Evolutionary conservation across 495 filamentous ascomycete species (phyloP).

Genomic region (Penicillium egyptiacum): DNA sequence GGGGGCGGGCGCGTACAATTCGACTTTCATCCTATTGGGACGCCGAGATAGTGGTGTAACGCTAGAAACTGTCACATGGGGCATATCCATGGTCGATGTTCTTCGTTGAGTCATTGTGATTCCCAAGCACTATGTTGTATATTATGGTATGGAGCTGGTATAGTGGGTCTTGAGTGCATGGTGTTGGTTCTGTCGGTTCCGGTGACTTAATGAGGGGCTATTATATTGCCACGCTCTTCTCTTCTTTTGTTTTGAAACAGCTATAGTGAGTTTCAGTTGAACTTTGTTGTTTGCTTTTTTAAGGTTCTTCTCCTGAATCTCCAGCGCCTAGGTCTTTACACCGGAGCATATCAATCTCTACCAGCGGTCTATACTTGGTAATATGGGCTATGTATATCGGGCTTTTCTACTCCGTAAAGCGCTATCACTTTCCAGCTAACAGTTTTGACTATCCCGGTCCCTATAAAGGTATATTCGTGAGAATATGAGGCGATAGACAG

Average conservation of each 20-base stretch:
- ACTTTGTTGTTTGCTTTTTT: background rate
- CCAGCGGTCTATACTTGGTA: background rate
- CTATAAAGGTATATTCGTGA: background rate
- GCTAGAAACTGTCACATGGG: background rate
- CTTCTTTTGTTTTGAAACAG: background rate
- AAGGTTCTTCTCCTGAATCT: background rate
- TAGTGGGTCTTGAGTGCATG: background rate
- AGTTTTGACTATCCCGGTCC: background rate
- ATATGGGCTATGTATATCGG: background rate
- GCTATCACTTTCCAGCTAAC: background rate
- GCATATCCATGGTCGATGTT: background rate
- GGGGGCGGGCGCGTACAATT: conserved; percentile 1
- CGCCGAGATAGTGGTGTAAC: background rate
- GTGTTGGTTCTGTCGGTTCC: background rate
- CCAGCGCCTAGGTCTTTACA: background rate
- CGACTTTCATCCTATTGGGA: background rate
- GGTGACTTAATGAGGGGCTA: background rate
- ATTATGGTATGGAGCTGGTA: background rate
- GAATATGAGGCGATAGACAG: background rate
- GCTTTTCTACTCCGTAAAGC: background rate
- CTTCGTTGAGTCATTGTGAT: background rate
- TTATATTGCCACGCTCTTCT: background rate
- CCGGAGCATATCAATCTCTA: background rate
- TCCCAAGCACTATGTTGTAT: too few species aligned
- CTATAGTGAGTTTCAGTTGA: background rate